A percentile compares a stretch with the other conserved stretches of the same genome.
Evolutionary conservation across 805 yeast species (phyloP).

Genomic region (Kuraishia piskuri): DNA sequence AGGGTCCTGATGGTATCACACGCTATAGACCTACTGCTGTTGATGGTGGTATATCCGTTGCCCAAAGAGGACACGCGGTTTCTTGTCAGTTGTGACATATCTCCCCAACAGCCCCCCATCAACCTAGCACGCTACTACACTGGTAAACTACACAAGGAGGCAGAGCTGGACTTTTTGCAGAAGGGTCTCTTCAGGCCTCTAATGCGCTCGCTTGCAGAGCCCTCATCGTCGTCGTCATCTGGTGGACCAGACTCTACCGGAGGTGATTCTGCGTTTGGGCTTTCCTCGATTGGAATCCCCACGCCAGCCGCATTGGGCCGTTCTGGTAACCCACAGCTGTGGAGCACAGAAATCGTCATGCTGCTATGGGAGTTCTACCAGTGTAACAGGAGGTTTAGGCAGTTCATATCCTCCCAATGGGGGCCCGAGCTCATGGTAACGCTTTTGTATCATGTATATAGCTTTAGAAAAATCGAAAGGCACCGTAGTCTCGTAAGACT

Average conservation of each 20-base stretch:
- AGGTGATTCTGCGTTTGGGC: conserved; percentile 12
- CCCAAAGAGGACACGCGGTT: conserved; percentile 38
- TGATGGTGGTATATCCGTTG: conserved; percentile 55
- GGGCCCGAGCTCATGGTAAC: conserved; percentile 46
- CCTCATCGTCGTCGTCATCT: conserved; percentile 4
- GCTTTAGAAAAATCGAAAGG: conserved; percentile 30
- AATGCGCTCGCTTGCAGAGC: conserved; percentile 30
- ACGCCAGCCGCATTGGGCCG: conserved; percentile 2
- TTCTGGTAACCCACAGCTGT: conserved; percentile 18
- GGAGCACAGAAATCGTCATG: conserved; percentile 54
- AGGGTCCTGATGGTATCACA: conserved; percentile 41
- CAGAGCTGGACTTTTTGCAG: conserved; percentile 43
- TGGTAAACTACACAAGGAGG: conserved; percentile 44
- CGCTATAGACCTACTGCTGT: conserved; percentile 52
- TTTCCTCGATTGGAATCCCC: conserved; percentile 14
- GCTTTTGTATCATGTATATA: conserved; percentile 48
- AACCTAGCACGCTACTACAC: conserved; percentile 44
- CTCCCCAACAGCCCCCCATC: conserved; percentile 22
- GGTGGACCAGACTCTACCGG: conserved; percentile 1
- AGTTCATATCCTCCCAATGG: conserved; percentile 33
- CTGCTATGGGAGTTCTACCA: conserved; percentile 72
- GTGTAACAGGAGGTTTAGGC: conserved; percentile 53
- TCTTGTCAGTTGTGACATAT: conserved; percentile 23
- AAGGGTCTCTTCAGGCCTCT: conserved; percentile 39
- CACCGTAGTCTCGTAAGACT: conserved; percentile 38